These are phyloP conservation scores for Selenicereus undatus DNA, from an alignment of 148 eudicot genomes.

Conservation along the genomic window DNA sequence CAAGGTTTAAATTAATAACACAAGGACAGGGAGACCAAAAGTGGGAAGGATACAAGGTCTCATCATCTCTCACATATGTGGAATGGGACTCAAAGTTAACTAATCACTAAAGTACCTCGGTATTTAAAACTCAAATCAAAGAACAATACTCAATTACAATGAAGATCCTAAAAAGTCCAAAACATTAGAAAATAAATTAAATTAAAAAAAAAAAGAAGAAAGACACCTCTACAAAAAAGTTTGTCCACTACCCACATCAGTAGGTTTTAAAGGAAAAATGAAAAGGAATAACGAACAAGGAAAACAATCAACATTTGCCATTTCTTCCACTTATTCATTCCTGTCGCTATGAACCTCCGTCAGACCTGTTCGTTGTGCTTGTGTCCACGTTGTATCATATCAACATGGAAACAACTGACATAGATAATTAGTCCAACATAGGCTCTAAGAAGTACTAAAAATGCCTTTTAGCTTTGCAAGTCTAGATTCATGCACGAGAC, in stretches of 20 bases:
- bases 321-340: no score
- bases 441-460: not conserved
- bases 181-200: not conserved
- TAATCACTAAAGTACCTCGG: not conserved
- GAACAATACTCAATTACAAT: not conserved
- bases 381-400: no score
- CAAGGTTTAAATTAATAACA: not conserved
- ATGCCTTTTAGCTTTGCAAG: not conserved
- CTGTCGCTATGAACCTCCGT: no score
- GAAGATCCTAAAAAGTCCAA: not conserved
- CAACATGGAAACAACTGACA: not conserved
- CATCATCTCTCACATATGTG: not conserved
- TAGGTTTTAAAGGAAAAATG: not conserved
- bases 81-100: not conserved
- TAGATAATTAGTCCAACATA: not conserved
- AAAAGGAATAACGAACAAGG: not conserved
- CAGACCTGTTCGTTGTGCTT: no score
- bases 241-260: not conserved
- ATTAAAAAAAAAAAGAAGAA: not conserved
- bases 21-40: not conserved
- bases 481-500: not conserved
- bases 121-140: not conserved
- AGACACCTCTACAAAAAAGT: not conserved
- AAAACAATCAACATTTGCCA: not conserved
- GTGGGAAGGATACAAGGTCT: not conserved